Evolutionary conservation across 495 filamentous ascomycete genomes (phyloP), one percentile per base, ranked within the genome.

Genomic region (Penicillium steckii): DNA sequence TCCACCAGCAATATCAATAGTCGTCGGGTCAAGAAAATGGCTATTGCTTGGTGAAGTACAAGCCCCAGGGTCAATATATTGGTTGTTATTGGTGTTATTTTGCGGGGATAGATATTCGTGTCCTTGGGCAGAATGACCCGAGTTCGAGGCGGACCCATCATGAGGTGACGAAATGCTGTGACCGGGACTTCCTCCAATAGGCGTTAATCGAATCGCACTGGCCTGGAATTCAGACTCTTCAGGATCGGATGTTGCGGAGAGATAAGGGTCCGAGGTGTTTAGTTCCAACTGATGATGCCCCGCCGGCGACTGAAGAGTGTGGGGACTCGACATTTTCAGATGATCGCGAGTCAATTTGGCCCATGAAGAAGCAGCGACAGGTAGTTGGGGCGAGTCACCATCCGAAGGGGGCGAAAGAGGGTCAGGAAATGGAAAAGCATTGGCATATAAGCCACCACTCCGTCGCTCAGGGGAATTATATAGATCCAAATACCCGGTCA

Each of bases 211-310:
- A 48, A 75, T 69, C 0, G 62, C 68, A 27, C 59, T 54, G n/a
- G 66, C 64, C 45, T 63, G 62, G 26, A 75, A 71, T 15, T 58
- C 68, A 6, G 62, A 56, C 56, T 73, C 69, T 21, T 77, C 74
- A 1, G 67, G 71, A 50, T 75, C 74, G 9, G 65, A 68, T 7
- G 65, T 57, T 15, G 69, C 63, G 4, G 71, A 73, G 6, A 74
- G 65, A 54, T 74, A 77, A 21, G 70, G 69, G 40, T 76, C 71
- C 29, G 59, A 53, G 27, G 57, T 48, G 44, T 59, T 59, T 13
- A 49, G 52, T 29, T 68, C 62, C 9, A 49, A 53, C 42, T 57
- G 54, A 40, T 49, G 21, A 33, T 52, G 22, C 17, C 48, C 55
- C 35, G 53, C 56, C 17, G 61, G 52, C 8, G 65, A 63, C 19